A percentile compares a stretch with the other conserved stretches of the same genome.
Evolutionary conservation across 2,329 filamentous ascomycete species (phyloP).

Genomic region (Teratosphaeria zuluensis): DNA sequence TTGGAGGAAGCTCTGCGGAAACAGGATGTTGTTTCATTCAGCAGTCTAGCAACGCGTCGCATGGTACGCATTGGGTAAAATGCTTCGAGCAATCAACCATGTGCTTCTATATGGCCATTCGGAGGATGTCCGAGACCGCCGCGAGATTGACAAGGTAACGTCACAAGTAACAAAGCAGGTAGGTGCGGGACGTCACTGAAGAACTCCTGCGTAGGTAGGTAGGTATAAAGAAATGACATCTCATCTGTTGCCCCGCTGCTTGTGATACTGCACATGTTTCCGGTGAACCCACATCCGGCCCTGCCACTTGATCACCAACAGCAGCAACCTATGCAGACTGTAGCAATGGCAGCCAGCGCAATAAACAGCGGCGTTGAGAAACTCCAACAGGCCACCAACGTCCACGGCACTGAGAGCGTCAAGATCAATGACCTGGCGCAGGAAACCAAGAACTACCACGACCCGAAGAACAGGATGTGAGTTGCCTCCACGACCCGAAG

Average conservation of each 20-base stretch:
- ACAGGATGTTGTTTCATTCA: neutral
- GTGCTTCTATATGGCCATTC: neutral
- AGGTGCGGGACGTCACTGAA: neutral
- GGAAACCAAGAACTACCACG: constrained; percentile 49
- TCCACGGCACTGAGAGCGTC: constrained; percentile 25
- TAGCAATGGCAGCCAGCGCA: constrained; percentile 3
- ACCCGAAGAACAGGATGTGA: constrained; percentile 44
- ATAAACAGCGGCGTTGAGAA: constrained; percentile 18
- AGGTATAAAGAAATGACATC: neutral
- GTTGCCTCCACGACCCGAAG: neutral
- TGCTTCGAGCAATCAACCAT: neutral
- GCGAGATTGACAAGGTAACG: neutral
- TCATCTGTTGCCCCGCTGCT: neutral
- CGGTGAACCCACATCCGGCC: neutral
- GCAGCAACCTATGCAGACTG: neutral
- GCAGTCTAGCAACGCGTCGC: neutral
- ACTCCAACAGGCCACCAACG: constrained; percentile 16
- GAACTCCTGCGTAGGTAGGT: neutral
- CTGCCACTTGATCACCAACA: neutral
- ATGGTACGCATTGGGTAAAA: neutral
- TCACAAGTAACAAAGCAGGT: neutral
- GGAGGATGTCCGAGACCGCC: neutral
- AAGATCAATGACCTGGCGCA: constrained; percentile 55
- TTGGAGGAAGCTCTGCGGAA: neutral
- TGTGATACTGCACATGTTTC: neutral